Evolutionary conservation across 1,284 basidiomycete genomes (phyloP).

Genomic region (Heterobasidion annosum): DNA sequence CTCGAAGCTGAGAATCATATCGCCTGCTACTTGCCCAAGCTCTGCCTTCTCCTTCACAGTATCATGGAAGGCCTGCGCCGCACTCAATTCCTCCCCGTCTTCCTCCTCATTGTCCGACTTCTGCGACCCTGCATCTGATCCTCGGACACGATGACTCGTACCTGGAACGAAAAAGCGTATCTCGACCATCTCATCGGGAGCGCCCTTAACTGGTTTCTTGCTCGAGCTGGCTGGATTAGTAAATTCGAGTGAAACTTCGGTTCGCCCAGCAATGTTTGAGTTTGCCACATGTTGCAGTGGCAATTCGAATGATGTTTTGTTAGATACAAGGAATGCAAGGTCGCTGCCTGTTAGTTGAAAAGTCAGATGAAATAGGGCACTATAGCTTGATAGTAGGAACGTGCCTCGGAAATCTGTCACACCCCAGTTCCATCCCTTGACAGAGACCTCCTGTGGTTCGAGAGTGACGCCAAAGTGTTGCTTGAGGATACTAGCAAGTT

Average conservation of each 20-base stretch:
- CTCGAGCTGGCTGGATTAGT: conserved; percentile 36
- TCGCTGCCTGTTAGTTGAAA: conserved; percentile 59
- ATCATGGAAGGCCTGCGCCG: conserved; percentile 96
- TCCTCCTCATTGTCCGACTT: conserved; percentile 63
- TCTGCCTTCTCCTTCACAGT: conserved; percentile 95
- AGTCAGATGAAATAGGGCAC: neutral
- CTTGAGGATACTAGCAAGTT: conserved; percentile 66
- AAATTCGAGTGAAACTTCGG: conserved; percentile 97
- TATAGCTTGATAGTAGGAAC: conserved; percentile 12
- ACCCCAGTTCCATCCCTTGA: conserved; percentile 99
- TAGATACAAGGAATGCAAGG: conserved; percentile 84
- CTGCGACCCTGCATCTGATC: conserved; percentile 70
- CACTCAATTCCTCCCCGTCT: conserved; percentile 67
- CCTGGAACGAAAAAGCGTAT: conserved; percentile 97
- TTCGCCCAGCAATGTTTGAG: conserved; percentile 95
- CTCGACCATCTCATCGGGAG: conserved; percentile 88
- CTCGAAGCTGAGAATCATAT: conserved; percentile 92
- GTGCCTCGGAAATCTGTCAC: conserved; percentile 88
- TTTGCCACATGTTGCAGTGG: conserved; percentile 87
- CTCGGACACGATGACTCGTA: conserved; percentile 45
- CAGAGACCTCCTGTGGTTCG: conserved; percentile 80
- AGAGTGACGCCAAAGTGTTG: conserved; percentile 81
- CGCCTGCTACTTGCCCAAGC: conserved; percentile 87
- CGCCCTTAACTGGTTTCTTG: conserved; percentile 38
- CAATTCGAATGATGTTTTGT: conserved; percentile 88